Percentiles rank a stretch among this genome's conserved stretches.
Evolutionary conservation across 441 rosid species (phyloP).

Genomic region (Erysimum pusillum): DNA sequence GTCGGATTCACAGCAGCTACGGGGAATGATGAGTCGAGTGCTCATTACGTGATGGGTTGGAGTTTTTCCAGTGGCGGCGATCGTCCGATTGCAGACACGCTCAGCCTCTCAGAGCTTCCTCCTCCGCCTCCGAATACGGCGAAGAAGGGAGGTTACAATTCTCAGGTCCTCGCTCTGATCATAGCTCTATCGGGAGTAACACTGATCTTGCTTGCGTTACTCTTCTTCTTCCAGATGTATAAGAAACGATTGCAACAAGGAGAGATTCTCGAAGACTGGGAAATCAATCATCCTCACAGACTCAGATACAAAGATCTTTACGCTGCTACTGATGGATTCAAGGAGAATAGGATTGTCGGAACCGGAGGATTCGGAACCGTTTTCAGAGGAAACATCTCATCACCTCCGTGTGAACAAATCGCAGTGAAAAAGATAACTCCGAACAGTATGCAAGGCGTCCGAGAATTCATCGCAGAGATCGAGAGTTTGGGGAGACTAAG

Average conservation of each 20-base stretch:
- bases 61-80: conserved; percentile 55
- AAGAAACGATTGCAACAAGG: conserved; percentile 38
- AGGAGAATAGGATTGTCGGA: conserved; percentile 67
- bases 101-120: conserved; percentile 56
- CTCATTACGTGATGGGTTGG: conserved; percentile 80
- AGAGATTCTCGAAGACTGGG: conserved; percentile 80
- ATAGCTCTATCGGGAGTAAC: conserved; percentile 51
- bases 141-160: conserved; percentile 36
- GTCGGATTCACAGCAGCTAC: conserved; percentile 80
- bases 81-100: conserved; percentile 31
- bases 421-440: conserved; percentile 79
- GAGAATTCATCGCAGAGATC: conserved; percentile 82
- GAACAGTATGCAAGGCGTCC: conserved; percentile 71
- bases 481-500: conserved; percentile 76
- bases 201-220: conserved; percentile 47
- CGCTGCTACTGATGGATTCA: conserved; percentile 73
- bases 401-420: conserved; percentile 48
- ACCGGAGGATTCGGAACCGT: conserved; percentile 81
- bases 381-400: conserved; percentile 61
- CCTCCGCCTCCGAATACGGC: conserved; percentile 44
- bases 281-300: conserved; percentile 78
- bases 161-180: conserved; percentile 53
- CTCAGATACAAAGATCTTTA: conserved; percentile 67
- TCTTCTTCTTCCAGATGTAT: conserved; percentile 41
- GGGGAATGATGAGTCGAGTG: conserved; percentile 54